phyloP scores from a whole-genome alignment of 176 grass and related monocot species.

The Bothriochloa decipiens region DNA sequence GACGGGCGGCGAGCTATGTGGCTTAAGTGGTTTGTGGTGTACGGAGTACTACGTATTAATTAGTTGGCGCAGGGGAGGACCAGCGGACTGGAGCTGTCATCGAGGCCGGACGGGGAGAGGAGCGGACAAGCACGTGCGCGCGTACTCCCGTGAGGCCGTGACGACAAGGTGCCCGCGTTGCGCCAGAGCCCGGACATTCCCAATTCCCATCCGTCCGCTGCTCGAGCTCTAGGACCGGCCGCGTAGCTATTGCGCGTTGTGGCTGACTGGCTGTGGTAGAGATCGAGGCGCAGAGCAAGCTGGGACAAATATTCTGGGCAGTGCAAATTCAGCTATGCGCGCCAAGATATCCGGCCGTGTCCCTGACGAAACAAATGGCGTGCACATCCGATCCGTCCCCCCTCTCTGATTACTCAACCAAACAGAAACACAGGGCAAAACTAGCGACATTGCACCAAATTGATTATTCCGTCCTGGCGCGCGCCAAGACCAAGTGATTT shows the following conservation, averaged over 20 bases:
- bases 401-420: background rate
- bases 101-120: background rate
- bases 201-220: too few relatives aligned
- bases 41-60: slow-evolving; percentile 22
- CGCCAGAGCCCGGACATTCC: too few relatives aligned
- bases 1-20: background rate
- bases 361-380: background rate
- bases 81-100: slow-evolving; percentile 13
- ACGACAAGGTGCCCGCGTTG: too few relatives aligned
- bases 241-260: too few relatives aligned
- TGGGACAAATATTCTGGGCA: too few relatives aligned
- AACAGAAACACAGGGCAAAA: background rate
- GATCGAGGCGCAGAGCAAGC: background rate
- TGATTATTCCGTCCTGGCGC: background rate
- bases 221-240: background rate
- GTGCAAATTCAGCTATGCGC: too few relatives aligned
- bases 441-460: background rate
- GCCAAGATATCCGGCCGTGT: background rate
- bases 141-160: background rate
- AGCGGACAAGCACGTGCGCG: slow-evolving; percentile 17
- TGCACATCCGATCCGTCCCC: background rate
- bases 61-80: slow-evolving; percentile 10
- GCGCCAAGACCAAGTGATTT: too few relatives aligned
- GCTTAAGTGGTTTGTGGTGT: background rate
- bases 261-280: background rate